phyloP scores from a whole-genome alignment of 495 filamentous ascomycete species.

The Cenococcum geophilum region DNA sequence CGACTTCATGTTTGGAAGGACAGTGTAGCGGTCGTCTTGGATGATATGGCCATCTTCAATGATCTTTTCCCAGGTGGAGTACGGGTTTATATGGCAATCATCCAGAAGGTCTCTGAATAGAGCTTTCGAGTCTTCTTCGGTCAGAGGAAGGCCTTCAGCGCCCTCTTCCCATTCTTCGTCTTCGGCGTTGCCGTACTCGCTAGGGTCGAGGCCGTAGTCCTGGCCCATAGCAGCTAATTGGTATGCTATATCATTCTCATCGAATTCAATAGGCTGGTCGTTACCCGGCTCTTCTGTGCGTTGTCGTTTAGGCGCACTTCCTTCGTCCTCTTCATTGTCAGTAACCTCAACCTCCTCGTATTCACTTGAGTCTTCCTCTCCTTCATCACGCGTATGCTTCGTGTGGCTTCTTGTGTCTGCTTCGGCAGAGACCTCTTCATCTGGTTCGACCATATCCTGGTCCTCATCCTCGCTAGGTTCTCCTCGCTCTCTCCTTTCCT shows the following conservation, averaged over 20 bases:
- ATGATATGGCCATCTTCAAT: conserved; percentile 77
- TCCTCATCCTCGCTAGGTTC: conserved; percentile 27
- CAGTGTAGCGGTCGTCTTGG: conserved; percentile 79
- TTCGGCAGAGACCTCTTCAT: conserved; percentile 44
- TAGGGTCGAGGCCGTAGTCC: conserved; percentile 64
- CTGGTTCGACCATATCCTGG: conserved; percentile 37
- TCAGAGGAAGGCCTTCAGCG: conserved; percentile 48
- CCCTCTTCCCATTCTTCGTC: conserved; percentile 62
- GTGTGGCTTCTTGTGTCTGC: conserved; percentile 25
- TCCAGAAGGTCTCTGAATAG: conserved; percentile 82
- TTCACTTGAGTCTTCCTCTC: conserved; percentile 50
- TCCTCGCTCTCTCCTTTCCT: conserved; percentile 42
- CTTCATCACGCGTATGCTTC: conserved; percentile 32
- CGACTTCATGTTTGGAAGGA: conserved; percentile 69
- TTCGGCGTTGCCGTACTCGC: conserved; percentile 61
- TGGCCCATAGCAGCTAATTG: conserved; percentile 81
- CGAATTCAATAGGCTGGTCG: conserved; percentile 71
- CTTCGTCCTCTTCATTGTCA: conserved; percentile 47
- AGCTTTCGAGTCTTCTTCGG: conserved; percentile 40
- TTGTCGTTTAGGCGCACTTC: conserved; percentile 57
- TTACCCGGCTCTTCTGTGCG: conserved; percentile 52
- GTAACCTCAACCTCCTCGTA: conserved; percentile 87
- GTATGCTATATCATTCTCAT: conserved; percentile 90
- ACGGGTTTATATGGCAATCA: conserved; percentile 77
- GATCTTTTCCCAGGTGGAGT: conserved; percentile 83